phyloP scores from a whole-genome alignment of 139 green algal genomes.

The Monoraphidium neglectum region DNA sequence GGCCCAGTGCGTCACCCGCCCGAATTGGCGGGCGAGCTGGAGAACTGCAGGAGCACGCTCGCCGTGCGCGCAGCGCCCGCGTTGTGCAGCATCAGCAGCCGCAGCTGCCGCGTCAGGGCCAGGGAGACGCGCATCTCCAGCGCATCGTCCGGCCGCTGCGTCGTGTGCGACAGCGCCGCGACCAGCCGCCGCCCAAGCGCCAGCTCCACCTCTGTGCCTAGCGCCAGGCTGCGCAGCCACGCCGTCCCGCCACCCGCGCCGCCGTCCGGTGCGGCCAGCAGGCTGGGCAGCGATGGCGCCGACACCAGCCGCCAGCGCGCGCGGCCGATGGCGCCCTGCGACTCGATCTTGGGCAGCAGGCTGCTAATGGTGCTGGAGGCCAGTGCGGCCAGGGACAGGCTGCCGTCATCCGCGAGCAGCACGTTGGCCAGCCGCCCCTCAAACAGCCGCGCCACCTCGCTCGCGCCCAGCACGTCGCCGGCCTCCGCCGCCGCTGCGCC shows the following conservation, averaged over 20 bases:
- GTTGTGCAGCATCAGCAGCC: conserved; percentile 82
- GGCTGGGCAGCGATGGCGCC: conserved; percentile 80
- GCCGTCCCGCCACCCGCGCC: conserved; percentile 32
- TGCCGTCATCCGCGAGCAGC: conserved; percentile 91
- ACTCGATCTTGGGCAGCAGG: conserved; percentile 96
- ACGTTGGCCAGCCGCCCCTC: conserved; percentile 89
- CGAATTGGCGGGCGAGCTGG: conserved; percentile 9
- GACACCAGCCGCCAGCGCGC: conserved; percentile 90
- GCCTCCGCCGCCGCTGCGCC: neutral
- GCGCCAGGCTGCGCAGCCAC: conserved; percentile 47
- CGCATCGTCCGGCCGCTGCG: conserved; percentile 16
- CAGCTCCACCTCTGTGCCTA: conserved; percentile 92
- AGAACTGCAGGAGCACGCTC: conserved; percentile 86
- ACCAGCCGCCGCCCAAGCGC: conserved; percentile 68
- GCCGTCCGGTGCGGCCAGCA: conserved; percentile 22
- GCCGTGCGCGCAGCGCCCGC: conserved; percentile 58
- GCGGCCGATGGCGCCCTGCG: conserved; percentile 84
- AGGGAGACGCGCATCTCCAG: conserved; percentile 90
- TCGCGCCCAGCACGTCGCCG: conserved; percentile 8
- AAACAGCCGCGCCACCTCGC: conserved; percentile 87
- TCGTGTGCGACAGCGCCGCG: conserved; percentile 71
- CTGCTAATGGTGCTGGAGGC: conserved; percentile 84
- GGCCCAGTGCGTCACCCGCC: too few relatives aligned
- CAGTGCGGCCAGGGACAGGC: conserved; percentile 88
- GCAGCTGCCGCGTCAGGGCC: conserved; percentile 74